These are phyloP conservation scores for Trametes villosa DNA, from an alignment of 768 basidiomycete genomes.

Conservation along the genomic window DNA sequence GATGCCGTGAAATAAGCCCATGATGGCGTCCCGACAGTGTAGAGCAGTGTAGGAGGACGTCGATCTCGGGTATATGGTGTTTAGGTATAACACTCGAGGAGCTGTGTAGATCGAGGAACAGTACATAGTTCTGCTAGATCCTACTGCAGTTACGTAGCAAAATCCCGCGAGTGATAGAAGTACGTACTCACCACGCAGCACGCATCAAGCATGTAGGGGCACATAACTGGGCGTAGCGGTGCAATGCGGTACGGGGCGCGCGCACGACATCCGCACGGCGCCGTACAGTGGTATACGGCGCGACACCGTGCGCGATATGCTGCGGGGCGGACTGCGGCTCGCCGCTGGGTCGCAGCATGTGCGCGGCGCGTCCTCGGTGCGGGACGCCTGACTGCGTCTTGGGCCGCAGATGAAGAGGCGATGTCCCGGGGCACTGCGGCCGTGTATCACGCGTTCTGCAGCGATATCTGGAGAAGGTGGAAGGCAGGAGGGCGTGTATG, in stretches of 20 bases:
- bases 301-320: too few relatives aligned
- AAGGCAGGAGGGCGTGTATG: not conserved
- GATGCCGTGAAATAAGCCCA: too few relatives aligned
- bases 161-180: too few relatives aligned
- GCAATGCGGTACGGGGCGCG: not conserved
- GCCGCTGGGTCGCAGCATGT: not conserved
- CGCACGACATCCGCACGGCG: too few relatives aligned
- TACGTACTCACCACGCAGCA: not conserved
- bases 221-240: not conserved
- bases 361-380: not conserved
- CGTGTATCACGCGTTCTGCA: not conserved
- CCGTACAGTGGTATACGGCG: too few relatives aligned
- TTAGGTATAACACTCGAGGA: too few relatives aligned
- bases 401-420: not conserved
- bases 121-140: too few relatives aligned
- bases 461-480: not conserved
- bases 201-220: not conserved
- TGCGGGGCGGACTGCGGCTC: not conserved
- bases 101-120: too few relatives aligned
- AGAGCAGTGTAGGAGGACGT: too few relatives aligned
- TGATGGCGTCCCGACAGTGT: too few relatives aligned
- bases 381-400: not conserved
- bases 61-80: too few relatives aligned
- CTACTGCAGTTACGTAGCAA: too few relatives aligned
- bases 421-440: not conserved